Evolutionary conservation across 2,329 filamentous ascomycete species (phyloP), one percentile per base, ranked within the genome.

Genomic region (Colletotrichum orchidophilum): DNA sequence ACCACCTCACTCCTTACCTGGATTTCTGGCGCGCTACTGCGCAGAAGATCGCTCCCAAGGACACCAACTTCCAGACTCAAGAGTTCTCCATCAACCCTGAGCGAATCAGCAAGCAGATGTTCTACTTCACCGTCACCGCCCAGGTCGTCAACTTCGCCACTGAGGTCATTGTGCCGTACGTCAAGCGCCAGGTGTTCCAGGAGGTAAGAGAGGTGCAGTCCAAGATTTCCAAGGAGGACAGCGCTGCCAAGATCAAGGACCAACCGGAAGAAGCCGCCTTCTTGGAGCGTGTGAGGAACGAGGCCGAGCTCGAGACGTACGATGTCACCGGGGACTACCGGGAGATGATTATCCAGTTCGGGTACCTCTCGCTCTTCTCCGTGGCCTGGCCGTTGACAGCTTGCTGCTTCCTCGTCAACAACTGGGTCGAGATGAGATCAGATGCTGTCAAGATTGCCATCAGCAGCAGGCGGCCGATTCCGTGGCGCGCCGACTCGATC

Each of bases 311-410:
- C 0, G 93, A 91, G 49, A 86, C 90, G 21, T 99, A 99, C 82
- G 94, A 98, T 79, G 96, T 98, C 1, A 94, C 94, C 0, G 88
- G 90, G 21, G 96, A 99, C 79, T 94, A 98, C 73, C 89, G 96
- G 46, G 96, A 99, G 83, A 97, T 97, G 95, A 90, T 95, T 31
- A 90, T 97, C 72, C 94, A 96, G 76, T 93, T 91, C 75, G 90
- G 95, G 33, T 98, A 98, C 79, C 87, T 99, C 0, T 92, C 93
- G 0, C 87, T 98, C 11, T 98, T 98, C 81, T 96, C 94, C 0
- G 93, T 96, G 2, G 91, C 97, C 65, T 99, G 96, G 96, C 96
- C 96, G 0, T 85, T 98, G n/a, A 95, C 96, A 0, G 92, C 93
- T 2, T 87, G 94, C 67, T 96, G 93, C 1, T 98, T 98, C 84